Conservation (phyloP, 2,329 filamentous ascomycete genomes). For the Rhynchosporium agropyri region DNA sequence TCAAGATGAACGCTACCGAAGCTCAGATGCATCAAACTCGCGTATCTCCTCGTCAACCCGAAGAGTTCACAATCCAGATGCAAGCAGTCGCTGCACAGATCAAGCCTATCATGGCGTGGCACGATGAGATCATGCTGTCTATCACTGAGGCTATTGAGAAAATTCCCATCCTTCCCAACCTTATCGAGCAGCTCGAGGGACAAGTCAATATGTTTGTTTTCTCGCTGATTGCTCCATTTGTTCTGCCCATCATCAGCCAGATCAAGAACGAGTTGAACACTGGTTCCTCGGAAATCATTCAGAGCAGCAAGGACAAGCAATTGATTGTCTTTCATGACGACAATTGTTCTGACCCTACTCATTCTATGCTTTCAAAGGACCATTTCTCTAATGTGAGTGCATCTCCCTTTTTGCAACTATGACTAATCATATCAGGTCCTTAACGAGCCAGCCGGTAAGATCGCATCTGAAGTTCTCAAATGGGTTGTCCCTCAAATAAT, state of each 20-base stretch:
- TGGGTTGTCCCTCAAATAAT: conserved; percentile 93
- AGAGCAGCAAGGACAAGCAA: conserved; percentile 81
- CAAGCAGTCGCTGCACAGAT: conserved; percentile 75
- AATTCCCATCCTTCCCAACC: conserved; percentile 80
- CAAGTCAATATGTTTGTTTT: conserved; percentile 90
- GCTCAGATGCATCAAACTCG: conserved; percentile 75
- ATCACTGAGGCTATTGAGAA: conserved; percentile 80
- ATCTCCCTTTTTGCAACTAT: neutral
- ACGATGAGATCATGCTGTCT: conserved; percentile 81
- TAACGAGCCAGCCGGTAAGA: conserved; percentile 84
- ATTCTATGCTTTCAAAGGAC: conserved; percentile 95
- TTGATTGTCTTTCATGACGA: conserved; percentile 85
- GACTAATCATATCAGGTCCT: conserved; percentile 56
- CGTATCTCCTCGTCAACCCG: conserved; percentile 77
- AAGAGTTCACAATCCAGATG: conserved; percentile 81
- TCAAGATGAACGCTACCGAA: conserved; percentile 73
- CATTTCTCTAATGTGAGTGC: conserved; percentile 64
- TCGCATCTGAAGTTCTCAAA: conserved; percentile 75
- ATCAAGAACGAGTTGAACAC: conserved; percentile 85
- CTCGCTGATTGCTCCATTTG: conserved; percentile 84
- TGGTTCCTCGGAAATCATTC: conserved; percentile 84
- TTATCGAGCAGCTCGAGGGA: conserved; percentile 84
- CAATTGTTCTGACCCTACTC: conserved; percentile 76
- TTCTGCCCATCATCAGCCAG: conserved; percentile 83
- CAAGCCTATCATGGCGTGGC: conserved; percentile 88